Base-by-base conservation (phyloP, 768 basidiomycete genomes). In the Leccinellum rugosiceps region DNA sequence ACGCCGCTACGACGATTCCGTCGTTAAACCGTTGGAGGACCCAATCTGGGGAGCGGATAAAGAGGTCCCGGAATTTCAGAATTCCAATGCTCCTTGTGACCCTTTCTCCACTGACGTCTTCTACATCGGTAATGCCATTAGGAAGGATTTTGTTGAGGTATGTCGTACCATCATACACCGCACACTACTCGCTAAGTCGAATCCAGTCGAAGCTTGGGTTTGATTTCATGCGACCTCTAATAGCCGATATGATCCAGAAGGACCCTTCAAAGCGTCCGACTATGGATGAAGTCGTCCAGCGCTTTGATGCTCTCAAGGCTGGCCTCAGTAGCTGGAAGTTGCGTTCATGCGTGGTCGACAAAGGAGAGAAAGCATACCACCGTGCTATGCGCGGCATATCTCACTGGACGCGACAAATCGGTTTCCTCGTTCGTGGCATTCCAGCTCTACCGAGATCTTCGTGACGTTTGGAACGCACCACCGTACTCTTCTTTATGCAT, bases 181-280 rank as follows among this genome's bases (percentile, higher is more conserved):
- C 4, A 7, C n/a, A 38, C 7, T n/a, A 1, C 6, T 10, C 14
- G 15, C 17, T 38, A 1, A 38, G 2, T n/a, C n/a, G n/a, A 35
- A 1, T 4, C 19, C 23, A 57, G 61, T 30, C 30, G 3, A 58
- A 50, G 11, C 21, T 25, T 2, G 61, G 61, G 0, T 56, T 75
- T 30, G 60, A 66, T 1, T 78, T 78, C 46, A 64, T 79, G 66
- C 30, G 52, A 41, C 65, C 68, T 0, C 62, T 78, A 3, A 57
- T 77, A 9, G 46, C 59, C 0, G 74, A 73, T 7, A 79, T 81
- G 79, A 62, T 71, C 1, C 69, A 73, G 11, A 56, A 63, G 1
- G 73, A 78, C 30, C 76, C 76, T 0, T 44, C 56, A 0, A 67
- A 74, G 46, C 68, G 77, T 17, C 76, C 76, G 0, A 74, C 63